Conservation (phyloP, 75 land plant genomes). For the Cunninghamia lanceolata region DNA sequence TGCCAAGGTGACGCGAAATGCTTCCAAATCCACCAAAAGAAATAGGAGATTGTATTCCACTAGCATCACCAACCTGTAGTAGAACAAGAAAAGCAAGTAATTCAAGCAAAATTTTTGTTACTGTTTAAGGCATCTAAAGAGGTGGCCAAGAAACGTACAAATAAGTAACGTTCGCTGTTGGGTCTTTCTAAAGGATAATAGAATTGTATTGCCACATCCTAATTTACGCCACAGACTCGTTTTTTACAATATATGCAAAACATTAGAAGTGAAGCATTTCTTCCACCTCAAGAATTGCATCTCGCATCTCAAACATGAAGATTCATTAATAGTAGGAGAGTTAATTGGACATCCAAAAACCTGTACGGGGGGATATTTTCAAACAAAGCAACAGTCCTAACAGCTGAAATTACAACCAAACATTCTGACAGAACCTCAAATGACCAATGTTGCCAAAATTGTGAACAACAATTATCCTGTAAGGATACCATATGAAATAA, state of each 20-base stretch:
- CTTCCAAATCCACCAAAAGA: slow-evolving; percentile 99
- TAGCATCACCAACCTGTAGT: slow-evolving; percentile 92
- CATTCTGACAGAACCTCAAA: background rate
- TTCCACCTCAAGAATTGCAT: background rate
- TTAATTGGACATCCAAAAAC: background rate
- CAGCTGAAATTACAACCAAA: background rate
- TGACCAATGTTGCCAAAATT: background rate
- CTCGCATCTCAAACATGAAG: background rate
- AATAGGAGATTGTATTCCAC: slow-evolving; percentile 97
- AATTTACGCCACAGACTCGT: background rate
- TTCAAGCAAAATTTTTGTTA: background rate
- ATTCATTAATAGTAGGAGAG: background rate
- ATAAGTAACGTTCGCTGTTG: background rate
- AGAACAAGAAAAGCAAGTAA: background rate
- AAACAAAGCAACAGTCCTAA: background rate
- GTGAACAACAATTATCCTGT: background rate
- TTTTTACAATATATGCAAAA: background rate
- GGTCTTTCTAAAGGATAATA: background rate
- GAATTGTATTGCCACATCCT: background rate
- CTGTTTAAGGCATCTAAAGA: background rate
- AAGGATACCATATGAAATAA: background rate
- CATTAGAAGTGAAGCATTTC: background rate
- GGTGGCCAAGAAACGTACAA: background rate
- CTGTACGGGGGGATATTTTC: background rate
- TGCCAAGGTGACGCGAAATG: slow-evolving; percentile 78